Evolutionary conservation across 2,329 filamentous ascomycete species (phyloP), one percentile per base, ranked within the genome.

Genomic region (Trichoderma polysporum): DNA sequence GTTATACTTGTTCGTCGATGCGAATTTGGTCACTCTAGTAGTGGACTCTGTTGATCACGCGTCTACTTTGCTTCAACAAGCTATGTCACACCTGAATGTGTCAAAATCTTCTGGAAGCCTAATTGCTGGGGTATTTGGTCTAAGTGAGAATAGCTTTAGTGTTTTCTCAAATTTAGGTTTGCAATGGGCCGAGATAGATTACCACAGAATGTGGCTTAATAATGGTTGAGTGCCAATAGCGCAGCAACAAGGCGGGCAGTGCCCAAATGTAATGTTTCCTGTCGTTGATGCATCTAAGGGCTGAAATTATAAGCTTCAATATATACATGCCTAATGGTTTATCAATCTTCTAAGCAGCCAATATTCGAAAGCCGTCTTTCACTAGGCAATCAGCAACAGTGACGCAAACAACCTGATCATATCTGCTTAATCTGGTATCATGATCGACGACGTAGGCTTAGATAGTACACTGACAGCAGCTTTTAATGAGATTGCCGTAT

Each of bases 181-280:
- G 58, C 22, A 52, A 9, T 61, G 45, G 47, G 31, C 33, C 4
- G 29, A 33, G 7, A 6, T 61, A 9, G 58, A 61, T 4, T 61
- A 61, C 25, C 58, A 61, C 10, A 52, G 58, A 37, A 61, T 61
- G 58, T 61, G 58, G 58, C 45, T 61, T n/a, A 2, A 61, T n/a
- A 2, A 61, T 19, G 58, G 58, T n/a, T 45, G 10, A 52, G 58
- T 52, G 47, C 58, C 58, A 8, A 15, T 8, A 10, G 58, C 52
- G 17, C 58, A 61, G 13, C 47, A 39, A 15, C 31, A 61, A 8
- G 47, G 47, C 19, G 58, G 45, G 29, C 45, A 37, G 2, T 45
- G 58, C 0, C 17, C 22, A n/a, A 52, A n/a, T 7, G 58, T 45
- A 7, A 61, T 61, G 58, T 61, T 61, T 29, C 45, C 58, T 8